Conservation (phyloP, 1,284 basidiomycete genomes). For the Entoloma clypeatum region DNA sequence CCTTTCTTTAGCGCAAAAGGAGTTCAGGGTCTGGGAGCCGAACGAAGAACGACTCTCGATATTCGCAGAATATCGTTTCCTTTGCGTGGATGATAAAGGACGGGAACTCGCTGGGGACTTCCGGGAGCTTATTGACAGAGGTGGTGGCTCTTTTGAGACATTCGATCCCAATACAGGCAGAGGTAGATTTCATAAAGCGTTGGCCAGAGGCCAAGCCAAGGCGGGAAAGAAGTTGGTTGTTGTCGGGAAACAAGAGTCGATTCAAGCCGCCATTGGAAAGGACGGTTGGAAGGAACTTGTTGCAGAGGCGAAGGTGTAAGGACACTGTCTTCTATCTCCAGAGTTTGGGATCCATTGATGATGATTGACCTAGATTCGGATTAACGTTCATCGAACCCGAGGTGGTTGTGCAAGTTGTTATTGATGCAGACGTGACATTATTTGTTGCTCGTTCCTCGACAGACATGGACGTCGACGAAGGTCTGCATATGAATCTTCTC, state of each 20-base stretch:
- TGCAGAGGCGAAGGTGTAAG: constrained; percentile 48
- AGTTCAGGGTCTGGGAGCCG: constrained; percentile 56
- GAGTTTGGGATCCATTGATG: constrained; percentile 5
- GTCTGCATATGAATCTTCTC: constrained; percentile 12
- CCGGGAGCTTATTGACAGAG: constrained; percentile 49
- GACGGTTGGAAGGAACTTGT: constrained; percentile 50
- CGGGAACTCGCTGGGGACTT: constrained; percentile 45
- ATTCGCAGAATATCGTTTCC: constrained; percentile 48
- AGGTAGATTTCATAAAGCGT: constrained; percentile 44
- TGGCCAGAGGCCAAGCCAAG: constrained; percentile 49
- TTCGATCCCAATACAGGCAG: constrained; percentile 49
- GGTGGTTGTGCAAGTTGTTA: constrained; percentile 39
- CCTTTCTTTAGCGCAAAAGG: constrained; percentile 45
- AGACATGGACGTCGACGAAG: constrained; percentile 17
- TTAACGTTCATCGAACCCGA: constrained; percentile 34
- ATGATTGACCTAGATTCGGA: constrained; percentile 30
- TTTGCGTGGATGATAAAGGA: constrained; percentile 54
- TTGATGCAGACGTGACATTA: constrained; percentile 35
- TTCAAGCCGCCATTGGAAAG: constrained; percentile 46
- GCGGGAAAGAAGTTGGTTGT: constrained; percentile 47
- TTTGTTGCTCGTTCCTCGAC: constrained; percentile 19
- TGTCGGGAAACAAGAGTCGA: constrained; percentile 44
- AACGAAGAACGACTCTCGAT: constrained; percentile 56
- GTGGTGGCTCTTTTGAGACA: constrained; percentile 54
- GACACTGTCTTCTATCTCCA: constrained; percentile 10